Evolutionary conservation across 129 eudicot species (phyloP).

Genomic region (Solidago caesia): DNA sequence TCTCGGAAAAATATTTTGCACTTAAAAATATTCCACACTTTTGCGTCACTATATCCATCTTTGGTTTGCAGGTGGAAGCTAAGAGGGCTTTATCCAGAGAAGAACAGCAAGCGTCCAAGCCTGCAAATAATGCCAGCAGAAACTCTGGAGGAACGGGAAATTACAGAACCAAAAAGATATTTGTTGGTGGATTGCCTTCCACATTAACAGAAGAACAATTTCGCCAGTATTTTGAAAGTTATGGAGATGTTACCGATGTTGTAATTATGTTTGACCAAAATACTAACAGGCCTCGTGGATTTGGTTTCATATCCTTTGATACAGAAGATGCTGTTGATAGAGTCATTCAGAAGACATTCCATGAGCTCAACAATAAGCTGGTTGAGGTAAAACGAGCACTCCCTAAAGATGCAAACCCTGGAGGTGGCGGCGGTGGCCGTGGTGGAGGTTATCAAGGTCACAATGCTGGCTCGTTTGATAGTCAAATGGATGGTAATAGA

Average conservation of each 20-base stretch:
- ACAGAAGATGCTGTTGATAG: constrained; percentile 76
- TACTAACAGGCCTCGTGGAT: constrained; percentile 76
- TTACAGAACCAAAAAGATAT: constrained; percentile 71
- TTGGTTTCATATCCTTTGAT: constrained; percentile 76
- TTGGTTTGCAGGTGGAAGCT: constrained; percentile 65
- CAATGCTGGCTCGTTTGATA: constrained; percentile 35
- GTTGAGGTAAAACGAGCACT: constrained; percentile 72
- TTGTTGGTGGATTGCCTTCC: constrained; percentile 85
- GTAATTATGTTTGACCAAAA: constrained; percentile 79
- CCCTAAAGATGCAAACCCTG: constrained; percentile 60
- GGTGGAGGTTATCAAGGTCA: constrained; percentile 46
- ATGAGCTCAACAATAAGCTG: constrained; percentile 54
- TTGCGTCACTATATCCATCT: background rate
- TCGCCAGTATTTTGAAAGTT: constrained; percentile 54
- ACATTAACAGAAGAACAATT: constrained; percentile 61
- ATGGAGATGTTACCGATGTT: constrained; percentile 58
- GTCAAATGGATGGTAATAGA: constrained; percentile 47
- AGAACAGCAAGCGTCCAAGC: constrained; percentile 51
- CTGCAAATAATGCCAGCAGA: constrained; percentile 38
- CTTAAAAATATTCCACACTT: background rate
- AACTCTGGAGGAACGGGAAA: constrained; percentile 47
- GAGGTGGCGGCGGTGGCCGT: constrained; percentile 35
- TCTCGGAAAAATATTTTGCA: background rate
- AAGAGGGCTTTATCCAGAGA: constrained; percentile 78
- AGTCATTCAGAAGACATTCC: constrained; percentile 50